Evolutionary conservation across 2,329 filamentous ascomycete genomes (phyloP).

Genomic region (Aspergillus sp.): DNA sequence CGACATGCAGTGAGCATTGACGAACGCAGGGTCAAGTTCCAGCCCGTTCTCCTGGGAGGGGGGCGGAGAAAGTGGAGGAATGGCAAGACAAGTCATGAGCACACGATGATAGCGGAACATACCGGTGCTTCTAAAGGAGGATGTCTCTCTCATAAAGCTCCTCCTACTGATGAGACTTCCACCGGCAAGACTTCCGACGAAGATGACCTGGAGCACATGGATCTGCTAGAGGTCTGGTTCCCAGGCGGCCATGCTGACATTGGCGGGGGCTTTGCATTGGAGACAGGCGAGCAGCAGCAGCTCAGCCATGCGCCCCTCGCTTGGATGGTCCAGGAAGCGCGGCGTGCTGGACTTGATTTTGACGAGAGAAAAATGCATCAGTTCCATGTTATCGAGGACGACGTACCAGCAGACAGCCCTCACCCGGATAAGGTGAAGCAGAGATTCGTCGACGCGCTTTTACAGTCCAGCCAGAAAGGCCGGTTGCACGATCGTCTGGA

Average conservation of each 20-base stretch:
- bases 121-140: no score
- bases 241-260: constrained; percentile 75
- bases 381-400: constrained; percentile 56
- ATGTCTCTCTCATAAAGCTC: no score
- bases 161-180: no score
- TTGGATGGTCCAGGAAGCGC: constrained; percentile 68
- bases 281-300: constrained; percentile 54
- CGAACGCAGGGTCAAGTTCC: constrained; percentile 5
- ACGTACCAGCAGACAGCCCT: no score
- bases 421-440: constrained; percentile 35
- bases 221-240: constrained; percentile 75
- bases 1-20: constrained; percentile 9
- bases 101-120: no score
- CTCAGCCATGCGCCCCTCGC: constrained; percentile 67
- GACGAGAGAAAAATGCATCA: constrained; percentile 67
- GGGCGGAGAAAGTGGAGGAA: constrained; percentile 27
- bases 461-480: constrained; percentile 53
- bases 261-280: constrained; percentile 69
- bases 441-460: constrained; percentile 59
- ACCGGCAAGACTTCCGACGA: constrained; percentile 13
- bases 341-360: constrained; percentile 66
- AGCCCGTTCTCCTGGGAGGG: constrained; percentile 48
- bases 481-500: constrained; percentile 69
- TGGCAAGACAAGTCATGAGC: constrained; percentile 15
- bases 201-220: constrained; percentile 47